Evolutionary conservation across 225 moss, liverwort and hornwort genomes (phyloP).

Genomic region (Neckera pumila): DNA sequence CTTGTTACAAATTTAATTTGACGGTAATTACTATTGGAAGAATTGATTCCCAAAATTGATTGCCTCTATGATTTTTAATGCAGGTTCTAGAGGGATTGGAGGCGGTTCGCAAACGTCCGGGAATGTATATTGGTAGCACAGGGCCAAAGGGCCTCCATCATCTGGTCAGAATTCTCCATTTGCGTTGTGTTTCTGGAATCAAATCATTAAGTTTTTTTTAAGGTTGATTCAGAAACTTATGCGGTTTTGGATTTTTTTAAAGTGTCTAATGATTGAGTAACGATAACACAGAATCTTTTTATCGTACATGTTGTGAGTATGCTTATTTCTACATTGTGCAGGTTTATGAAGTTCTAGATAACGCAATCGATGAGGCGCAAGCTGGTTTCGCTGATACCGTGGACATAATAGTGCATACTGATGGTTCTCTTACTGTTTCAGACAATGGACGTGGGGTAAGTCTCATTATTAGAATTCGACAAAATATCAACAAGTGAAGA

Average conservation of each 20-base stretch:
- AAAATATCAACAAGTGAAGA: neutral
- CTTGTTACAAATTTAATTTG: neutral
- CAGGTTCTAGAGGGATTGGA: slow-evolving; percentile 94
- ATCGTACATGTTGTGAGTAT: neutral
- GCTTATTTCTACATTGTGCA: slow-evolving; percentile 14
- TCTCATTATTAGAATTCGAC: neutral
- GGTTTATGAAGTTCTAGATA: slow-evolving; percentile 96
- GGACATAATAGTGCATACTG: slow-evolving; percentile 52
- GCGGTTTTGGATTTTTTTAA: neutral
- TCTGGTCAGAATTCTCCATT: slow-evolving; percentile 37
- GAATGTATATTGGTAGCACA: slow-evolving; percentile 99
- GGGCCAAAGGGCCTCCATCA: slow-evolving; percentile 89
- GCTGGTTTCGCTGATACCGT: slow-evolving; percentile 81
- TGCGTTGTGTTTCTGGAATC: neutral
- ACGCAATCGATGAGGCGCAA: slow-evolving; percentile 97
- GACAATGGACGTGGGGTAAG: slow-evolving; percentile 92
- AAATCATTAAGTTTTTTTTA: neutral
- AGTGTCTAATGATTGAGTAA: neutral
- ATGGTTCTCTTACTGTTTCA: slow-evolving; percentile 73
- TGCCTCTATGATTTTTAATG: neutral
- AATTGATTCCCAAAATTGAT: neutral
- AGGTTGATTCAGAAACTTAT: neutral
- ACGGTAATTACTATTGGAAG: neutral
- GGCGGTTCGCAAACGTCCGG: slow-evolving; percentile 95
- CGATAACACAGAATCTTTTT: neutral